Evolutionary conservation across 2,329 filamentous ascomycete genomes (phyloP), one percentile per base, ranked within the genome.

Genomic region (Dothistroma septosporum): DNA sequence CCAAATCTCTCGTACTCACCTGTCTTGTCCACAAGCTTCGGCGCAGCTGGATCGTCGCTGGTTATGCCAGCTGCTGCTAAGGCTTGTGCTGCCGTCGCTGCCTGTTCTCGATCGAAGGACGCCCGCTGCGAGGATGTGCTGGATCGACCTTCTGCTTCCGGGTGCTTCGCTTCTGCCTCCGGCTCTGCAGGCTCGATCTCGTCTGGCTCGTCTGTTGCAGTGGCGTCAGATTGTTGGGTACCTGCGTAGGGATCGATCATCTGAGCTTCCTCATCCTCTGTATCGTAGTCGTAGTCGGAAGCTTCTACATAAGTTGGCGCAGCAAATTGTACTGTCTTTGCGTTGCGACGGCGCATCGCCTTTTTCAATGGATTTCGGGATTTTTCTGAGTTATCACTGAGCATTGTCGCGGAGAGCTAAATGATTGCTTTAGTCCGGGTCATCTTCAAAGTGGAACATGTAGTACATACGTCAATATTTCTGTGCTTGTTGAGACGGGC

Each of bases 401-500:
- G 80, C 86, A 89, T 89, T 0, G 85, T 87, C 41, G 86, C 85
- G 57, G 87, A 87, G 37, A 89, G 81, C 85, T 87, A 66, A 12
- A 37, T 54, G 37, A 66, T 50, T 66, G 73, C 59, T 64, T 44
- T 44, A 44, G 41, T 44, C 41, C 8, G 8, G 14, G 41, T 44
- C 41, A 44, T 9, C 4, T 16, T 8, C 2, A 44, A 9, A 19
- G 41, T 5, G 16, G 4, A 19, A 19, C 8, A 4, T 19, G 7
- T 44, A n/a, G 19, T 49, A 64, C 90, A 66, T 84, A 96, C 92
- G 79, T 99, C 94, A 69, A 97, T 92, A 73, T 99, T 99, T 72
- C 94, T 86, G 77, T 99, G 94, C 77, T 99, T 99, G 77, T 99
- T 99, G 65, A 97, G 78, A 65, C 94, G 87, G 50, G 94, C 94